Evolutionary conservation across 2,329 filamentous ascomycete genomes (phyloP), one percentile per base, ranked within the genome.

Genomic region (Venturia asperata): DNA sequence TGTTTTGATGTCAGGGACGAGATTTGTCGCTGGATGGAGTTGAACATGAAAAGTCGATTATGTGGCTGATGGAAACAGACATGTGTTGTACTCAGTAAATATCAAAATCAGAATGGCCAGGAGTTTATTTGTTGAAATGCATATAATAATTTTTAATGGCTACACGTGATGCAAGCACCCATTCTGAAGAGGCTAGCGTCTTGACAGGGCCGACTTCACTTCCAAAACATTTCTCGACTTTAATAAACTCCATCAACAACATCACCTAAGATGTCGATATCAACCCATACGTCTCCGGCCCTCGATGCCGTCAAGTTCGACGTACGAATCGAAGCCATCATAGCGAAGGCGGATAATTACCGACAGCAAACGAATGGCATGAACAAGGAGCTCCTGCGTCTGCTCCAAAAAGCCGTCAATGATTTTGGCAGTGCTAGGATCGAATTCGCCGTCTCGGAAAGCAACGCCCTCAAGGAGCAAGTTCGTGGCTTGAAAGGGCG

Each of bases 331-430:
- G 49, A 34, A 34, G 49, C 49, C 49, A 56, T 56, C 7, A 56
- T 56, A 24, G 21, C 49, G 6, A 56, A 56, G 13, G 30, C 30
- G 49, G 49, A 56, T 15, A 56, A 34, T 27, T 11, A 56, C 15
- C 49, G 49, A 24, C 34, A 34, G 49, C 49, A 56, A 19, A 56
- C 30, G 49, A 56, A 56, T 11, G 49, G 49, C 11, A 56, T 56
- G 49, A 56, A 56, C 27, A 56, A 56, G 34, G 49, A 56, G 24
- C 15, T 56, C n/a, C 49, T 56, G 30, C 49, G 49, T 17, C 24
- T 56, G 24, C 49, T 56, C 6, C 49, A 56, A n/a, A 56, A 56
- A 56, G 49, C 49, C 24, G 49, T 24, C 24, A 56, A 56, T 37
- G 49, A 56, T 17, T 56, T 56, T 10, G 49, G 49, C 15, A 37